Evolutionary conservation across 108 stramenopile genomes (phyloP), one percentile per base, ranked within the genome.

Genomic region (Skeletonema marinoi): DNA sequence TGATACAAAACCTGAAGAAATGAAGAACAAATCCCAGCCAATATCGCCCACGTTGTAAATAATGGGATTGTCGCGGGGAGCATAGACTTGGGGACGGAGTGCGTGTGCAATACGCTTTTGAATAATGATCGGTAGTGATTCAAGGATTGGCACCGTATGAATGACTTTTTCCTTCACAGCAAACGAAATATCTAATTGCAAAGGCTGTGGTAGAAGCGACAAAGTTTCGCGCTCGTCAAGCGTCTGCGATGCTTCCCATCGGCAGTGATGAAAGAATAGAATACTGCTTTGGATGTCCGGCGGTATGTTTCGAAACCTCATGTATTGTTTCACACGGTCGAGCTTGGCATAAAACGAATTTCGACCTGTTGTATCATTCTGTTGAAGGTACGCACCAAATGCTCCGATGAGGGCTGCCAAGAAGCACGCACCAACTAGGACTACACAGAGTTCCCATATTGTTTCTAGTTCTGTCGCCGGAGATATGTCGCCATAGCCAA

Each of bases 41-140:
- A 87, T 70, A 63, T 89, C 86, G 29, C 88, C 88, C 12, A 70
- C 82, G 16, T 50, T 61, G 78, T 88, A 88, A 68, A 89, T 75
- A 25, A 62, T 51, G 6, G 63, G 31, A 35, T 64, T 35, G 63
- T 46, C 41, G 13, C 73, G 17, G 0, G 63, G 61, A 19, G 75
- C 41, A 32, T 71, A 84, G 7, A 69, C 66, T 67, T 89, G 88
- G 4, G 60, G 54, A 44, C 14, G 32, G 32, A 86, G 68, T 29
- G 63, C 69, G 74, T 78, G 64, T 31, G 80, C 80, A 25, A 87
- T 33, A 14, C 88, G 75, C 59, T 78, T 78, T 71, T 79, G 76
- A 54, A 66, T 71, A 39, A 75, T 68, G 33, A 11, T 36, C 1
- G 70, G 60, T 42, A 72, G 38, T 19, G 54, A 39, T 39, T 51